Conservation (phyloP, 2,329 filamentous ascomycete genomes). For the Sporothrix luriei region DNA sequence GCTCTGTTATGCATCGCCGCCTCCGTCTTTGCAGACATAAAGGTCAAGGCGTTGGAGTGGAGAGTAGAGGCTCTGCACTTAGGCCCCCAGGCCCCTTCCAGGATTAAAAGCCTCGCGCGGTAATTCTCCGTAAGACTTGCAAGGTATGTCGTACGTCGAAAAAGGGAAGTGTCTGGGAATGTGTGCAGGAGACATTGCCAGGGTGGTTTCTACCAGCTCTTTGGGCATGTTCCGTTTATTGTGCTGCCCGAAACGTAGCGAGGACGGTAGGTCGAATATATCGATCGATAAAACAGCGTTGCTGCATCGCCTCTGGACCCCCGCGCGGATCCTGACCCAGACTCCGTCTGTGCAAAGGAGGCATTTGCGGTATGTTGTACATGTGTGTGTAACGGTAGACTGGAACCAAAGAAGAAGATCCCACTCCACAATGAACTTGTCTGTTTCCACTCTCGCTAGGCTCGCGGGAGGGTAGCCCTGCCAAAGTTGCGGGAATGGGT, state of each 20-base stretch:
- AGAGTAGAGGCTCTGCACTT: slow-evolving; percentile 14
- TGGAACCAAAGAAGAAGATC: background rate
- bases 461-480: background rate
- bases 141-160: slow-evolving; percentile 13
- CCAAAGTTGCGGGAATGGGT: slow-evolving; percentile 24
- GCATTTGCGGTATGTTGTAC: slow-evolving; percentile 9
- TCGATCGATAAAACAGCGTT: slow-evolving; percentile 24
- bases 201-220: slow-evolving; percentile 16
- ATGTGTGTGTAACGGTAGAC: background rate
- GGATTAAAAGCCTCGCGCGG: background rate
- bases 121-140: background rate
- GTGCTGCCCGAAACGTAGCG: slow-evolving; percentile 21
- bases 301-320: slow-evolving; percentile 27
- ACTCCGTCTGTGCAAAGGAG: slow-evolving; percentile 20
- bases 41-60: background rate
- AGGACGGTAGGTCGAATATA: background rate
- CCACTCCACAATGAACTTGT: slow-evolving; percentile 6
- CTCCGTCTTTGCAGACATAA: too few relatives aligned
- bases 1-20: slow-evolving; percentile 39
- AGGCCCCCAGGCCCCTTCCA: background rate
- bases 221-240: slow-evolving; percentile 16
- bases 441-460: slow-evolving; percentile 11
- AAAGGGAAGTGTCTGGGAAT: background rate
- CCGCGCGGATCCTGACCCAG: slow-evolving; percentile 23
- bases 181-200: background rate